Evolutionary conservation across 2,329 filamentous ascomycete genomes (phyloP).

Genomic region (Alternaria atra): DNA sequence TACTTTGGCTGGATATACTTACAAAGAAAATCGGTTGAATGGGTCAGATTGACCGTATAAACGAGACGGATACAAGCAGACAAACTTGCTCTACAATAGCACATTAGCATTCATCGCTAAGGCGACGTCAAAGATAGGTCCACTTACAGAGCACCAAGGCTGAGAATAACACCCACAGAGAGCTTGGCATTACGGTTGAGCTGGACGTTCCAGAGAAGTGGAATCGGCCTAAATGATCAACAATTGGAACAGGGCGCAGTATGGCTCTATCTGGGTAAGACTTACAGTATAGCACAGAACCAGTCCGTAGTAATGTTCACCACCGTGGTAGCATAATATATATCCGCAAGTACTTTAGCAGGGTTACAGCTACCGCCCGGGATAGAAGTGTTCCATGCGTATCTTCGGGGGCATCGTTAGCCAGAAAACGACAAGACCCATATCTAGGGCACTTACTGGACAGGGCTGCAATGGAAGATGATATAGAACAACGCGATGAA

Average conservation of each 20-base stretch:
- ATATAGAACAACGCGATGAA: conserved; percentile 16
- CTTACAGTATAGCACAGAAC: conserved; percentile 17
- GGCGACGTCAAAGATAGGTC: no score
- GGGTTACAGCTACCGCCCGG: conserved; percentile 15
- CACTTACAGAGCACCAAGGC: conserved; percentile 18
- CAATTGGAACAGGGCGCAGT: no score
- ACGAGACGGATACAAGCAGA: conserved; percentile 16
- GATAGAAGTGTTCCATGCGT: conserved; percentile 15
- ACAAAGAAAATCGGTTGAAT: conserved; percentile 12
- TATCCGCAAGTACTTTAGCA: conserved; percentile 10
- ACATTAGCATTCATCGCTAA: background rate
- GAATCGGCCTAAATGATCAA: no score
- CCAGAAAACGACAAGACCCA: no score
- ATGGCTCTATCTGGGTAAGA: no score
- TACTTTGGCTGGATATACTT: no score
- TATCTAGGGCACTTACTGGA: no score
- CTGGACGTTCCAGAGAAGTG: conserved; percentile 16
- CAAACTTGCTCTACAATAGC: conserved; percentile 11
- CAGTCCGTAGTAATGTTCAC: conserved; percentile 17
- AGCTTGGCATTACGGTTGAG: conserved; percentile 17
- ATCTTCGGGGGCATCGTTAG: no score
- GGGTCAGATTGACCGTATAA: conserved; percentile 14
- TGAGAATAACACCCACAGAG: conserved; percentile 18
- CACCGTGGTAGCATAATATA: conserved; percentile 16
- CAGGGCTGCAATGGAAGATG: conserved; percentile 14